Evolutionary conservation across 345 rosid species (phyloP), one percentile per base, ranked within the genome.

Genomic region (Theobroma cacao): DNA sequence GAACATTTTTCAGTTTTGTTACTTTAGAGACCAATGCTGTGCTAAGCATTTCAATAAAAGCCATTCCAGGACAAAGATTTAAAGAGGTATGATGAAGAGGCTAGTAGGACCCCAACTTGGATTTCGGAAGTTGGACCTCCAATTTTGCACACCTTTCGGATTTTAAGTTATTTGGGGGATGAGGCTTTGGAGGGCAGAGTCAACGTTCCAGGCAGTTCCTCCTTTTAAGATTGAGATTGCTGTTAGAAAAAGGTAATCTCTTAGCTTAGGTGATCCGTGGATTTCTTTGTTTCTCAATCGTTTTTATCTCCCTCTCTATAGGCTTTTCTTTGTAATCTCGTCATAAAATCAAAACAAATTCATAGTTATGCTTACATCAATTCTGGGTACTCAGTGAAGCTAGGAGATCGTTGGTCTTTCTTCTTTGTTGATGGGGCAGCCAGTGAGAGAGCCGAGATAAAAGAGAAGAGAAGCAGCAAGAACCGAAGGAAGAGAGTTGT

Each of bases 401-500:
- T 87, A n/a, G 73, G 79, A 62, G 82, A 77, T 38, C 31, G 70
- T 11, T 75, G 85, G 58, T 79, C 75, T 26, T 71, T 81, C 77
- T 75, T 83, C 68, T 60, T 70, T 20, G 89, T 22, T 17, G 86
- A 73, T 61, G 86, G n/a, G 73, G 78, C 64, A 28, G 91, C 87
- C 68, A 93, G 88, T 5, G 89, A 81, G 18, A 91, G 80, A 67
- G 97, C 97, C 24, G 98, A 88, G 67, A 83, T 75, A 31, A 93
- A 88, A 74, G 91, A 89, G 75, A 91, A 82, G 30, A 91, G 61
- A 55, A 91, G 83, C 2, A 84, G 83, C 67, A 82, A 66, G 76
- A 85, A 87, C 60, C 94, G 87, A 59, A 94, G 91, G 76, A 83
- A 61, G 62, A 91, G 87, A 78, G 20, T 66, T 9, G 64, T 41